These are phyloP conservation scores for Nectriaceae sp. DNA, from an alignment of 2,329 filamentous ascomycete species.

Conservation along the genomic window DNA sequence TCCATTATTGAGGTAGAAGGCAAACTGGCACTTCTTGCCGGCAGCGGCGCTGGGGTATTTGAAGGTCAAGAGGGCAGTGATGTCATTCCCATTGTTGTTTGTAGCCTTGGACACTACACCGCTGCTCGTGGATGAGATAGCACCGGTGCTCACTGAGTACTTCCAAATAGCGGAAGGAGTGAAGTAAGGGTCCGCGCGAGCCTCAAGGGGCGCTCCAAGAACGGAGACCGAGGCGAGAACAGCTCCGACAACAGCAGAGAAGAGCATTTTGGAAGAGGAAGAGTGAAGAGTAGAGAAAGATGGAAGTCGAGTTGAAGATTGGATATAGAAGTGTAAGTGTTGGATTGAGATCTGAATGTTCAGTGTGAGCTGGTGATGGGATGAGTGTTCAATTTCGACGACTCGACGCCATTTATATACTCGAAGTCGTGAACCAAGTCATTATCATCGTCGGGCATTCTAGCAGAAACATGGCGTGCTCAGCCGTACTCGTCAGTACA, in stretches of 20 bases:
- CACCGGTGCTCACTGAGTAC: conserved; percentile 25
- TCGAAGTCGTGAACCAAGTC: background rate
- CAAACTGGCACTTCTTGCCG: conserved; percentile 28
- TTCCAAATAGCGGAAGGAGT: conserved; percentile 21
- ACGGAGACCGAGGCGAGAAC: conserved; percentile 19
- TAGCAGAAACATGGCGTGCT: conserved; percentile 2
- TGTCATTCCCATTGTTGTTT: conserved; percentile 26
- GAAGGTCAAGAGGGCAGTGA: conserved; percentile 32
- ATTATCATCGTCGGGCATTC: background rate
- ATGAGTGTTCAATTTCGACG: background rate
- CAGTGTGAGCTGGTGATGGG: background rate
- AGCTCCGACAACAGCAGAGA: conserved; percentile 20
- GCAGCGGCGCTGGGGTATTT: conserved; percentile 22
- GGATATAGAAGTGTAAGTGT: background rate
- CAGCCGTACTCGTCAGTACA: background rate
- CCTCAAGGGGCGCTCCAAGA: conserved; percentile 21
- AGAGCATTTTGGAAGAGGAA: conserved; percentile 18
- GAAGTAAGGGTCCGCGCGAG: conserved; percentile 17
- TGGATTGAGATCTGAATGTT: background rate
- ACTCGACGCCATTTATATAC: conserved; percentile 5
- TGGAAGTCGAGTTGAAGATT: background rate
- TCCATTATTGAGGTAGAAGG: conserved; percentile 25
- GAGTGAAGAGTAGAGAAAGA: background rate
- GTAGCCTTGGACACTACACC: conserved; percentile 22
- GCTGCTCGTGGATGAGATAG: conserved; percentile 15